Evolutionary conservation across 2,329 filamentous ascomycete genomes (phyloP).

Genomic region (Chaetomium olivaceum): DNA sequence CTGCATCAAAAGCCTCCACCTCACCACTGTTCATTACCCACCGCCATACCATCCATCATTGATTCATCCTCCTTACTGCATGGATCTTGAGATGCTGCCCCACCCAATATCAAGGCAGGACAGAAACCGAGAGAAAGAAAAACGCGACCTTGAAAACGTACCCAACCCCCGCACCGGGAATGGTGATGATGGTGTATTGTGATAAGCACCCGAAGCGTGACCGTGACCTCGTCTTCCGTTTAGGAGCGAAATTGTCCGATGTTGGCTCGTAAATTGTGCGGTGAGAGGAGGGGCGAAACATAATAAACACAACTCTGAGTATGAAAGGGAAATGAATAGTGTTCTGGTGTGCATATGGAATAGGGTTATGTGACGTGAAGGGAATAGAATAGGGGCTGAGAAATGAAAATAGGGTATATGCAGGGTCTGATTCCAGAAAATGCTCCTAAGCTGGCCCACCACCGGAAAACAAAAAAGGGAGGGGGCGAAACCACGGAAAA

Average conservation of each 20-base stretch:
- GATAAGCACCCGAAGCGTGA: neutral
- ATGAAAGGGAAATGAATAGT: neutral
- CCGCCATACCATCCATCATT: neutral
- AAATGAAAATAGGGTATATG: constrained; percentile 6
- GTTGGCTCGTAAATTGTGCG: neutral
- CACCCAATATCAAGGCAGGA: neutral
- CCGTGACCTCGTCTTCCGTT: neutral
- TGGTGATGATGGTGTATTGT: neutral
- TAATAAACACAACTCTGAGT: neutral
- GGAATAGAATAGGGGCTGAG: neutral
- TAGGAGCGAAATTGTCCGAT: neutral
- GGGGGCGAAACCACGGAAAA: neutral
- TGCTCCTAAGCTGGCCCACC: neutral
- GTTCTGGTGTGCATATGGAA: neutral
- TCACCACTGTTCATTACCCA: neutral
- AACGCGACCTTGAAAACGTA: too few relatives aligned
- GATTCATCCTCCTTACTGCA: neutral
- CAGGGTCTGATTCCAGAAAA: neutral
- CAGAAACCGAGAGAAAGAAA: neutral
- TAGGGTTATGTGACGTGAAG: neutral
- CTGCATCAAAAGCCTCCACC: neutral
- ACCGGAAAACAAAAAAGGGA: neutral
- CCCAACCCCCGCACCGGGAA: neutral
- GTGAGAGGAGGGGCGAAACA: neutral
- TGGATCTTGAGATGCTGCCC: neutral